Evolutionary conservation across 2,329 filamentous ascomycete genomes (phyloP).

Genomic region (Chrysosphaeria jannelii): DNA sequence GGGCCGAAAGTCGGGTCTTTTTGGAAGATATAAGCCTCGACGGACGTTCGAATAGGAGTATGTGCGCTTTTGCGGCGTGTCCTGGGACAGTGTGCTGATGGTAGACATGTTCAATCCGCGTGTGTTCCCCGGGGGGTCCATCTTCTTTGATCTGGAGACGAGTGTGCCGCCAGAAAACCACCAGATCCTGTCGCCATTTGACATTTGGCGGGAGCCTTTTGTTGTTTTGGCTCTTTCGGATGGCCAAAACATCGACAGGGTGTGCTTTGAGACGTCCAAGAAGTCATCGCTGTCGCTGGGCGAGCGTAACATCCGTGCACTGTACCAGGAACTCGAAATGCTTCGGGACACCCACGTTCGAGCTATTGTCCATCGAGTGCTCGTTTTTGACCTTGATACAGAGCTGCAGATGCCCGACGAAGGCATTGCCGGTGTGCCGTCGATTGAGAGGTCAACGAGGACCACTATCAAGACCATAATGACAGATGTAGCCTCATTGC

Average conservation of each 20-base stretch:
- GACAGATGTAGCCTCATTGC: conserved; percentile 44
- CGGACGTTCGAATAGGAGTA: conserved; percentile 55
- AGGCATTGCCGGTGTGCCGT: conserved; percentile 41
- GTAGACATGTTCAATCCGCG: conserved; percentile 86
- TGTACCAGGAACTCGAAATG: conserved; percentile 38
- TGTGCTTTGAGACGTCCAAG: conserved; percentile 19
- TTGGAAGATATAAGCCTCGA: conserved; percentile 69
- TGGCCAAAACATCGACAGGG: conserved; percentile 32
- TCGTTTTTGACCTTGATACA: conserved; percentile 47
- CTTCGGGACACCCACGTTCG: conserved; percentile 44
- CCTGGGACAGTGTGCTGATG: neutral
- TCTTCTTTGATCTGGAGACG: conserved; percentile 68
- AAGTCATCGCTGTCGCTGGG: conserved; percentile 20
- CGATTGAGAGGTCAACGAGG: conserved; percentile 31
- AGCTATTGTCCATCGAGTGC: conserved; percentile 44
- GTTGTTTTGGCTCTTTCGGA: conserved; percentile 66
- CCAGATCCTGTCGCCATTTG: conserved; percentile 58
- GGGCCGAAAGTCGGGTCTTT: conserved; percentile 51
- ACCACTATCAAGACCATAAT: conserved; percentile 61
- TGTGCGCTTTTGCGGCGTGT: conserved; percentile 12
- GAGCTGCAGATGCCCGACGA: conserved; percentile 31
- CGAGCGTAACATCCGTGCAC: conserved; percentile 24
- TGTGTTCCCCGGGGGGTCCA: conserved; percentile 57
- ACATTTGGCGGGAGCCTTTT: conserved; percentile 62
- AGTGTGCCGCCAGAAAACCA: conserved; percentile 55